A percentile compares a stretch with the other conserved stretches of the same genome.
These are phyloP conservation scores for Orbilia blumenaviensis DNA, from an alignment of 2,329 filamentous ascomycete genomes.

Conservation along the genomic window DNA sequence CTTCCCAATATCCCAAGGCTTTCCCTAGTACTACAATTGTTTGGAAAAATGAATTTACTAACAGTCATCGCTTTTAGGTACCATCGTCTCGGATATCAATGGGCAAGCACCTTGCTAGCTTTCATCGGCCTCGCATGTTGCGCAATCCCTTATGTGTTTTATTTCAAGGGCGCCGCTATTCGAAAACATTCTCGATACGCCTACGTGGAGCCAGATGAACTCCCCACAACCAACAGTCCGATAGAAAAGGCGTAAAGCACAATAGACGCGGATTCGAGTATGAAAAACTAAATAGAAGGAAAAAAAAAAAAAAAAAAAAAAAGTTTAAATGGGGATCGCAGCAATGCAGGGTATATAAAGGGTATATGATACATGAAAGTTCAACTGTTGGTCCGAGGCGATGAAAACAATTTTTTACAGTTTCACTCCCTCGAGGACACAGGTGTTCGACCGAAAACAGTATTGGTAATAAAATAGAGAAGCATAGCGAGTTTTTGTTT, in stretches of 20 bases:
- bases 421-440: too few relatives aligned
- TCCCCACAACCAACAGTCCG: constrained; percentile 36
- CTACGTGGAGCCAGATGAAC: constrained; percentile 69
- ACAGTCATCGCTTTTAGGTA: constrained; percentile 59
- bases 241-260: constrained; percentile 14
- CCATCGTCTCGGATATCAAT: constrained; percentile 74
- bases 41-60: neutral
- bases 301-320: too few relatives aligned
- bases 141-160: constrained; percentile 83
- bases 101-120: constrained; percentile 76
- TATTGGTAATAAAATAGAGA: neutral
- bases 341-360: too few relatives aligned
- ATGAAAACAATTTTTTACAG: too few relatives aligned
- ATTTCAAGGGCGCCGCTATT: constrained; percentile 77
- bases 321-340: too few relatives aligned
- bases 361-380: too few relatives aligned
- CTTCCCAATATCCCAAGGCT: too few relatives aligned
- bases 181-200: constrained; percentile 76
- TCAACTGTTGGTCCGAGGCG: too few relatives aligned
- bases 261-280: too few relatives aligned
- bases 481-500: neutral
- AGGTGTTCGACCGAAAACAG: neutral
- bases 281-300: neutral
- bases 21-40: neutral
- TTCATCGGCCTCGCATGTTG: constrained; percentile 82